Conservation (phyloP, 441 rosid genomes). For the Raphanus hybrid region DNA sequence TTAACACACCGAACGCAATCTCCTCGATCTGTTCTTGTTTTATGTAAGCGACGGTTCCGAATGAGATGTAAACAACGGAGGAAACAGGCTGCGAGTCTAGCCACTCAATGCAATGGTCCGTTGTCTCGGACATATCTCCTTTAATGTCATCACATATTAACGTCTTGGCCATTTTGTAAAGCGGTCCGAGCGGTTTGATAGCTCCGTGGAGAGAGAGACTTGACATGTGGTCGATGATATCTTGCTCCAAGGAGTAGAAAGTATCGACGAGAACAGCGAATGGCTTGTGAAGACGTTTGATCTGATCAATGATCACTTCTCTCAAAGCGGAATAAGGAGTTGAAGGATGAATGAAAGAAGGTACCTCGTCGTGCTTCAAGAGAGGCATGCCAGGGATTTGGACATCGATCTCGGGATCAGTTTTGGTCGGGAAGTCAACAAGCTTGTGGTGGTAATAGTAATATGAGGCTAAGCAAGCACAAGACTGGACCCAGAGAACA, state of each 20-base stretch:
- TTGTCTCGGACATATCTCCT: conserved; percentile 42
- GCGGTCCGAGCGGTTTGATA: conserved; percentile 66
- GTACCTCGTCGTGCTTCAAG: conserved; percentile 74
- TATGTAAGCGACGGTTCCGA: conserved; percentile 66
- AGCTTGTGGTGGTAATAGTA: conserved; percentile 57
- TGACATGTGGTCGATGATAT: conserved; percentile 62
- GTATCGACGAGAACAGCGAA: conserved; percentile 75
- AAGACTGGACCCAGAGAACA: conserved; percentile 87
- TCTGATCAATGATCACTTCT: conserved; percentile 63
- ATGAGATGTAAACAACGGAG: conserved; percentile 77
- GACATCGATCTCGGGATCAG: conserved; percentile 58
- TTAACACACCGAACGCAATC: conserved; percentile 63
- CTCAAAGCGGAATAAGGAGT: conserved; percentile 49
- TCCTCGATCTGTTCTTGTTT: conserved; percentile 70
- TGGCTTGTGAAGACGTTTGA: conserved; percentile 59
- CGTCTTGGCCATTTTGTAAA: conserved; percentile 55
- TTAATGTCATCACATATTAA: conserved; percentile 26
- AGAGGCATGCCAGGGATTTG: conserved; percentile 73
- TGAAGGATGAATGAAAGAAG: conserved; percentile 65
- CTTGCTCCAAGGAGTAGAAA: conserved; percentile 65
- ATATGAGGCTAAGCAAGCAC: conserved; percentile 66
- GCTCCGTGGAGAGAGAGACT: conserved; percentile 39
- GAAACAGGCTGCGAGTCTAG: conserved; percentile 59
- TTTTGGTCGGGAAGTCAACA: conserved; percentile 59
- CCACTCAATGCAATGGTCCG: conserved; percentile 67